A percentile compares a stretch with the other conserved stretches of the same genome.
phyloP scores from a whole-genome alignment of 176 grass and related monocot species.

The Carex pumila region DNA sequence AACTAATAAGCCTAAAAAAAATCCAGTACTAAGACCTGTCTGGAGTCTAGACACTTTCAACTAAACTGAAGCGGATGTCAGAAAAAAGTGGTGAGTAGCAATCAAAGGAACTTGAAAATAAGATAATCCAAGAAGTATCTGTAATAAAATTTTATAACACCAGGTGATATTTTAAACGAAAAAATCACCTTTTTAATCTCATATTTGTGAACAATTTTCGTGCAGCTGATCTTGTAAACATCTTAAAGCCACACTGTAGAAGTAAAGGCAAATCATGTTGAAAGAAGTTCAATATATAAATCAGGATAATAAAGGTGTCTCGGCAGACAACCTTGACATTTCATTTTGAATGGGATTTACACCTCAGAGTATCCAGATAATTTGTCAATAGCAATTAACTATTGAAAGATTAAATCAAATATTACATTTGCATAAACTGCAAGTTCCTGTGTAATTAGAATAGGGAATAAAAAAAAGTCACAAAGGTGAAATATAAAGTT shows the following conservation, averaged over 20 bases:
- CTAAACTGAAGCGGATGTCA: not conserved
- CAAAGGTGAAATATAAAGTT: not conserved
- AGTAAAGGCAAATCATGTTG: constrained; percentile 4
- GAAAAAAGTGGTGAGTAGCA: not conserved
- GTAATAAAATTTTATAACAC: not conserved
- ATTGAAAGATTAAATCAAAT: not conserved
- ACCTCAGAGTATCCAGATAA: not conserved
- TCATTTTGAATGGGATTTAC: not conserved
- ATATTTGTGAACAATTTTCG: constrained; percentile 94
- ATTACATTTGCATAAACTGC: not conserved
- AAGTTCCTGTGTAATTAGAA: not conserved
- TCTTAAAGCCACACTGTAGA: constrained; percentile 96
- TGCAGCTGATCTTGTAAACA: constrained; percentile 86
- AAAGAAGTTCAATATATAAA: constrained; percentile 25
- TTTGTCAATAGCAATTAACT: not conserved
- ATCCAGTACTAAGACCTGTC: not conserved
- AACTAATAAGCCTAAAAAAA: not conserved
- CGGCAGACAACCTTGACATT: not conserved
- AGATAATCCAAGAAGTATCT: not conserved
- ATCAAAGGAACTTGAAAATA: not conserved
- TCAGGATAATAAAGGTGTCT: not conserved
- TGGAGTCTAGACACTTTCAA: not conserved
- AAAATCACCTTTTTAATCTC: constrained; percentile 67
- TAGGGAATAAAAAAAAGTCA: not conserved
- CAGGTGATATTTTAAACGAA: not conserved